phyloP scores from a whole-genome alignment of 495 filamentous ascomycete genomes.

The Xylaria intraflava region DNA sequence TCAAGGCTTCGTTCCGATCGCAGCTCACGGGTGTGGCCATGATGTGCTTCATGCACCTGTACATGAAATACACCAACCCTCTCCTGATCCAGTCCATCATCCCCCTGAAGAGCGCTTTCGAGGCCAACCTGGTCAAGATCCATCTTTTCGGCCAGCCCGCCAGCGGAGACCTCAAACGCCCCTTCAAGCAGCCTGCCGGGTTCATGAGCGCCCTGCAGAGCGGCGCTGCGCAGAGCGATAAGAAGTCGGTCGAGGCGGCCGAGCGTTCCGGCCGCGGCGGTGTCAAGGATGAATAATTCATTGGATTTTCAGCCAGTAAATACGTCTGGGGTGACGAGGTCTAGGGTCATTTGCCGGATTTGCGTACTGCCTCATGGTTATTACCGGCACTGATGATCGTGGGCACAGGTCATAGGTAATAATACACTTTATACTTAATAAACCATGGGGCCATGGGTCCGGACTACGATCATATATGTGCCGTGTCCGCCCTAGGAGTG shows the following conservation, averaged over 20 bases:
- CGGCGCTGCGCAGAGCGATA: slow-evolving; percentile 80
- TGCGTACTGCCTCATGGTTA: background rate
- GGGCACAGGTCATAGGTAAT: background rate
- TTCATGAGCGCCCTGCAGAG: slow-evolving; percentile 66
- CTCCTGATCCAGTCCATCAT: slow-evolving; percentile 98
- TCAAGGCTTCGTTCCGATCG: slow-evolving; percentile 72
- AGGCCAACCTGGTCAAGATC: slow-evolving; percentile 92
- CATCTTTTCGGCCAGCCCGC: slow-evolving; percentile 88
- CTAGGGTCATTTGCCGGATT: background rate
- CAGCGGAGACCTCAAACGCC: slow-evolving; percentile 82
- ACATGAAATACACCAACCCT: slow-evolving; percentile 99
- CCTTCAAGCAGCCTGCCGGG: slow-evolving; percentile 82
- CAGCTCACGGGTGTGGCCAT: slow-evolving; percentile 94
- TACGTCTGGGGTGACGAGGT: background rate
- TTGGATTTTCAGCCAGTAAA: background rate
- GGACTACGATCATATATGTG: background rate
- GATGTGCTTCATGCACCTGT: slow-evolving; percentile 98
- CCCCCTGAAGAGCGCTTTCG: slow-evolving; percentile 89
- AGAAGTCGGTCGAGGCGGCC: slow-evolving; percentile 85
- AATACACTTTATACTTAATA: background rate
- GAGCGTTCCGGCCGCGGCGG: slow-evolving; percentile 82
- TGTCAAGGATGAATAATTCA: slow-evolving; percentile 79
- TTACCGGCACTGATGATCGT: background rate
- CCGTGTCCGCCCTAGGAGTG: background rate
- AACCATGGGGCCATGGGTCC: background rate